Percentiles rank a stretch among this genome's conserved stretches.
These are phyloP conservation scores for Aureobasidium uvarum DNA, from an alignment of 2,329 filamentous ascomycete genomes.

Conservation along the genomic window DNA sequence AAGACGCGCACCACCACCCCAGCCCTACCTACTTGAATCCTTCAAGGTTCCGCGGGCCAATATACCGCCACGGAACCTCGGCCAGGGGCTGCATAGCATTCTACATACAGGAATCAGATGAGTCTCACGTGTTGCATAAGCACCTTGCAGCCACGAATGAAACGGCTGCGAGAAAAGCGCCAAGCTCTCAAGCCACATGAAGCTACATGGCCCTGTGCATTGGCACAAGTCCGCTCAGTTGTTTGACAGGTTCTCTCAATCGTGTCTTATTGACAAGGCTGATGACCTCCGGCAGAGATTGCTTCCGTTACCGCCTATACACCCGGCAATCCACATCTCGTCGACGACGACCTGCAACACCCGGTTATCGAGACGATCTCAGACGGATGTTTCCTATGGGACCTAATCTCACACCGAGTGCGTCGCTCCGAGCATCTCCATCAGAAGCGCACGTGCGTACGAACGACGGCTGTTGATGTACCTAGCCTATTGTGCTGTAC, in stretches of 20 bases:
- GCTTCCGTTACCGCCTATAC: no score
- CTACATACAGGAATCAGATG: not conserved
- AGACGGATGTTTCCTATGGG: not conserved
- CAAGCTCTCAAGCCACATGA: not conserved
- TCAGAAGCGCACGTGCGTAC: conserved; percentile 1
- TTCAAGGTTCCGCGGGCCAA: not conserved
- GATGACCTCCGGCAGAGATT: not conserved
- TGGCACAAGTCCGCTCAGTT: not conserved
- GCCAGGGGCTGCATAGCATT: not conserved
- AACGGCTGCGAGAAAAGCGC: not conserved
- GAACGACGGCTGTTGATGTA: conserved; percentile 18
- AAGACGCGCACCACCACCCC: not conserved
- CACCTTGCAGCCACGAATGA: not conserved
- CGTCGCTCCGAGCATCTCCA: conserved; percentile 18
- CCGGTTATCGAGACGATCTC: not conserved
- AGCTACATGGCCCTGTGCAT: no score
- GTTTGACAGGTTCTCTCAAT: not conserved
- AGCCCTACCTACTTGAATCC: not conserved
- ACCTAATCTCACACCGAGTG: not conserved
- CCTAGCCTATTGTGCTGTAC: not conserved
- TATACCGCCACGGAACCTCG: not conserved
- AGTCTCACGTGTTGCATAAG: not conserved
- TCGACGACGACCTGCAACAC: not conserved
- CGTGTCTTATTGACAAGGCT: not conserved
- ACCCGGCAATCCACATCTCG: not conserved